These are phyloP conservation scores for Epithele typhae DNA, from an alignment of 768 basidiomycete species.

Conservation along the genomic window DNA sequence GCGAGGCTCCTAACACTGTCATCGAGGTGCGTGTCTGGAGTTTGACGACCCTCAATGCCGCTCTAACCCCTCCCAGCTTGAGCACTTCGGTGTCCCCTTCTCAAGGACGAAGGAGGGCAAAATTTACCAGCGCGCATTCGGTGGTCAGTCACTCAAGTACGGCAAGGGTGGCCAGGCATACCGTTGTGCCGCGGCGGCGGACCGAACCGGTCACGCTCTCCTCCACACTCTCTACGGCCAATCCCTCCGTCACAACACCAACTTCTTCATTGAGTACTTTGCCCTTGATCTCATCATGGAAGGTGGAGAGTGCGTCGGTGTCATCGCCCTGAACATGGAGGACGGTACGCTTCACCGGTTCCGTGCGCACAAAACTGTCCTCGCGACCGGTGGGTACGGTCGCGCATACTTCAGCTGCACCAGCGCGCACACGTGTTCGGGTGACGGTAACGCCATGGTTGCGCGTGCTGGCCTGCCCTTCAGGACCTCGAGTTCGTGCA, in stretches of 20 bases:
- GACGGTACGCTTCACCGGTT: constrained; percentile 98
- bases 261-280: constrained; percentile 99
- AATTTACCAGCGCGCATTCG: constrained; percentile 99
- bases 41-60: no score
- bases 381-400: constrained; percentile 98
- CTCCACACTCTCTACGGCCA: constrained; percentile 99
- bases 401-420: constrained; percentile 99
- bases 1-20: constrained; percentile 92
- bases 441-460: constrained; percentile 99
- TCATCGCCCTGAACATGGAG: constrained; percentile 99
- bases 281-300: constrained; percentile 99
- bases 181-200: constrained; percentile 97
- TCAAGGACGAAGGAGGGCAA: constrained; percentile 98
- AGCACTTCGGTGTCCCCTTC: constrained; percentile 98
- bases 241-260: constrained; percentile 97
- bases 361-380: constrained; percentile 96
- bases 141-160: constrained; percentile 94
- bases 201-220: constrained; percentile 97
- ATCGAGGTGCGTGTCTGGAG: constrained; percentile 63
- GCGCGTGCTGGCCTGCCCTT: constrained; percentile 92
- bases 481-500: constrained; percentile 99
- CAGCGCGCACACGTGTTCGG: constrained; percentile 97
- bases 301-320: constrained; percentile 98
- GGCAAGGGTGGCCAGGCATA: constrained; percentile 99
- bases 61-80: constrained; percentile 56